Percentiles rank a stretch among this genome's conserved stretches.
Evolutionary conservation across 176 grass and related monocot genomes (phyloP).

Genomic region (Juncus inflexus): DNA sequence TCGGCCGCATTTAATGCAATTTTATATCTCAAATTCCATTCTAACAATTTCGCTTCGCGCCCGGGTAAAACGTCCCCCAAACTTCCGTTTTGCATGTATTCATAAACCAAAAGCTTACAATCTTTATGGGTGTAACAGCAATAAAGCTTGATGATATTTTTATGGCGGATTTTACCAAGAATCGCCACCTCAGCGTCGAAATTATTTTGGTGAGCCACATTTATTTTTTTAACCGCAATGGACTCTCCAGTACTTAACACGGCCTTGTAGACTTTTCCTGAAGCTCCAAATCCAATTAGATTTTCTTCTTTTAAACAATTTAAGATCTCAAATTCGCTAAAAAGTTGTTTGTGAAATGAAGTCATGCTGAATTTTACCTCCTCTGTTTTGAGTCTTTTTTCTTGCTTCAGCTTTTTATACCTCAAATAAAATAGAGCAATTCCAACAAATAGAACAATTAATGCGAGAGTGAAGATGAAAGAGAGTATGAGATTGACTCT

Average conservation of each 20-base stretch:
- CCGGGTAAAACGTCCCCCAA: conserved; percentile 65
- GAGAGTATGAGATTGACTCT: conserved; percentile 5
- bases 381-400: background rate
- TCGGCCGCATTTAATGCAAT: conserved; percentile 61
- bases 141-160: conserved; percentile 78
- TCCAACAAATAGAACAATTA: conserved; percentile 17
- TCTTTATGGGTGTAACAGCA: conserved; percentile 40
- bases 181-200: conserved; percentile 24
- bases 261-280: conserved; percentile 29
- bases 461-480: conserved; percentile 18
- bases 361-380: conserved; percentile 21
- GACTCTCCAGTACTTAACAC: conserved; percentile 14
- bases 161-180: conserved; percentile 67
- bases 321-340: conserved; percentile 23
- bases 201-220: conserved; percentile 14
- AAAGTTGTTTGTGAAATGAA: conserved; percentile 30
- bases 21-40: conserved; percentile 59
- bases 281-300: conserved; percentile 24
- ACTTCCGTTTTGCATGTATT: conserved; percentile 98
- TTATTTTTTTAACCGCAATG: conserved; percentile 23
- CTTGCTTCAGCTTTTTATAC: conserved; percentile 19
- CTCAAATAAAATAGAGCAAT: conserved; percentile 16
- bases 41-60: conserved; percentile 36
- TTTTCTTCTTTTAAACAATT: conserved; percentile 28
- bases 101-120: conserved; percentile 61